Evolutionary conservation across 768 basidiomycete species (phyloP), one percentile per base, ranked within the genome.

Genomic region (Trametes villosa): DNA sequence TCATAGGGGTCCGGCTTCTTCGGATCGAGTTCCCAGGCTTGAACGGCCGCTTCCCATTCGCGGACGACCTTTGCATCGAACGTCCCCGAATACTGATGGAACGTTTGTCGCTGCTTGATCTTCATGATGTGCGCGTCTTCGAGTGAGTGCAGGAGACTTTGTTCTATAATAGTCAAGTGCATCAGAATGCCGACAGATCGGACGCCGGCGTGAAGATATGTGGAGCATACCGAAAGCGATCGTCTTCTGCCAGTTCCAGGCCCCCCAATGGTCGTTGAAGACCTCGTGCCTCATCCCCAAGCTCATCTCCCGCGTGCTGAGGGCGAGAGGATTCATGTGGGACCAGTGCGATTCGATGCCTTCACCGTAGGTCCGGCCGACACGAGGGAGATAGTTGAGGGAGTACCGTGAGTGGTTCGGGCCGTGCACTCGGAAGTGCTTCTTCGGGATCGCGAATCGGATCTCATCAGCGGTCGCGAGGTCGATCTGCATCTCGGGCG

Each of bases 351-450:
- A 36, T 42, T 73, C 72, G 13, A 70, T 59, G 12, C 52, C 60
- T 45, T 73, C 72, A 4, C 72, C 69, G 45, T 71, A 67, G 1
- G 64, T 69, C 0, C 66, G 56, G 8, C 64, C 71, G 12, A 58
- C 53, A 4, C 46, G 22, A 0, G 29, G 46, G 9, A 66, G 44
- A 36, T 63, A 68, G 47, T 75, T 76, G 38, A 76, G 63, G 0
- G 71, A 76, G 55, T 48, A 77, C 1, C 36, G 34, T 5, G 67
- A 59, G 22, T 74, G 74, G 38, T 69, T 53, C 2, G 29, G 26
- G 15, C 70, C 58, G 42, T 78, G 77, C n/a, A 67, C 70, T 4
- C 55, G 59, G 26, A 73, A 56, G 57, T 78, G 77, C 2, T 75
- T 66, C 57, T 77, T 77, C 1, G 72, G 75, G 26, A 78, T 59